phyloP scores from a whole-genome alignment of 352 stramenopile genomes.

The Globisporangium radiosum region DNA sequence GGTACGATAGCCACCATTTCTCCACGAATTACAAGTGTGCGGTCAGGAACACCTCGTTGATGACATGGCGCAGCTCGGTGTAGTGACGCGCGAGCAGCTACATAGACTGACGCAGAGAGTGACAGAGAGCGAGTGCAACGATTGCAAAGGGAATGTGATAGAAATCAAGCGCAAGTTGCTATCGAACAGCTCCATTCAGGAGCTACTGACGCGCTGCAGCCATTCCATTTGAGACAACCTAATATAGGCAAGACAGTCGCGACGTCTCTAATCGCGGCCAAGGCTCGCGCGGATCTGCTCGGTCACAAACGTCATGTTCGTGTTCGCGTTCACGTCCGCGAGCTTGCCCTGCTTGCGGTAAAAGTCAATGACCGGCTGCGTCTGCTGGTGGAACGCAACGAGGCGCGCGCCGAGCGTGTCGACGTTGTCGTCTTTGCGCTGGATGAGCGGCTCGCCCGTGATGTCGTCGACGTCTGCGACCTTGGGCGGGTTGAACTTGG shows the following conservation, averaged over 20 bases:
- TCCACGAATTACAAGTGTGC: constrained; percentile 2
- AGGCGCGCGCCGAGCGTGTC: constrained; percentile 90
- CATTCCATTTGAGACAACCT: no score
- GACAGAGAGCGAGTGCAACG: no score
- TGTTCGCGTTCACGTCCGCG: constrained; percentile 88
- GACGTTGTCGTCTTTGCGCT: constrained; percentile 96
- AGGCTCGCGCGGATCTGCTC: constrained; percentile 76
- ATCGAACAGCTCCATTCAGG: no score
- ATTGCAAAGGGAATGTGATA: background rate
- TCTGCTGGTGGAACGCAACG: constrained; percentile 95
- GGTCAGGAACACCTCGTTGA: constrained; percentile 2
- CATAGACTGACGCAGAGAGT: background rate
- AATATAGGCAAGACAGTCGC: no score
- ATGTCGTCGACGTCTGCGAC: constrained; percentile 86
- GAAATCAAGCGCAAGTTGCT: background rate
- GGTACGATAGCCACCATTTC: constrained; percentile 1
- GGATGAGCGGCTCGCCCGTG: constrained; percentile 95
- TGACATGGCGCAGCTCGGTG: constrained; percentile 11
- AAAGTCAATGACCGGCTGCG: constrained; percentile 93
- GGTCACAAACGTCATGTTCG: constrained; percentile 77
- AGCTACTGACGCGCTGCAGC: no score
- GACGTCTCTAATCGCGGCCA: constrained; percentile 52
- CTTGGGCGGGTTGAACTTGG: constrained; percentile 97
- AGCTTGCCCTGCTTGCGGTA: constrained; percentile 85
- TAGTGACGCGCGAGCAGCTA: constrained; percentile 1